Base-by-base conservation (phyloP, 140 eudicot species). In the Erigeron philadelphicus region DNA sequence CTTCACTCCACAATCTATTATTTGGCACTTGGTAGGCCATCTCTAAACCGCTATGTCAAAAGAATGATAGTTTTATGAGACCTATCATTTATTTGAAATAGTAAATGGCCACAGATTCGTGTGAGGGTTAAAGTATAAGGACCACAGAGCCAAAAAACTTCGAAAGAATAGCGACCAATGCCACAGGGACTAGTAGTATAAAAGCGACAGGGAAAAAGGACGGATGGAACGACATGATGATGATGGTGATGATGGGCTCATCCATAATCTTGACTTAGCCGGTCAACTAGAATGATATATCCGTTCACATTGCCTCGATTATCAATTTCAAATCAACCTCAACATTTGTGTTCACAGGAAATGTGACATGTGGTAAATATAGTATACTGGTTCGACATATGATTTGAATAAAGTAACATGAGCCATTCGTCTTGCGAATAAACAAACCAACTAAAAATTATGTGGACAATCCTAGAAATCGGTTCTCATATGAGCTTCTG, bases 181-280 rank as follows among this genome's bases (percentile, higher is more conserved):
- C 13, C 81, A 70, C 41, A 81, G 76, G 74, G 84, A 81, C 71
- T 63, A 74, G 52, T 66, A 71, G 7, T 85, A 76, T 41, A 74
- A 80, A 71, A 78, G 74, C 70, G 76, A 66, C 19, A 85, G 95
- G 70, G 79, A 77, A 68, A 58, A 73, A 21, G 73, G 81, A 61
- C 84, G 85, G 44, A 82, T 80, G 65, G 74, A 67, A 3, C 82
- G 82, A 78, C 71, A 77, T 69, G 88, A 83, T 57, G 95, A 84
- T 79, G 66, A 61, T 62, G 81, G 80, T 25, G 35, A 11, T 81
- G 82, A 67, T 61, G 4, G 38, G 38, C 38, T 31, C 38, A 31
- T 82, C 43, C 69, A 87, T 66, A 79, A 79, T 62, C 81, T 80
- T 67, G 87, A 88, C 50, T 77, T 78, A 31, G 38, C 87, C 85